phyloP scores from a whole-genome alignment of 139 green algal genomes.

The Chlamydomonas asymmetrica region DNA sequence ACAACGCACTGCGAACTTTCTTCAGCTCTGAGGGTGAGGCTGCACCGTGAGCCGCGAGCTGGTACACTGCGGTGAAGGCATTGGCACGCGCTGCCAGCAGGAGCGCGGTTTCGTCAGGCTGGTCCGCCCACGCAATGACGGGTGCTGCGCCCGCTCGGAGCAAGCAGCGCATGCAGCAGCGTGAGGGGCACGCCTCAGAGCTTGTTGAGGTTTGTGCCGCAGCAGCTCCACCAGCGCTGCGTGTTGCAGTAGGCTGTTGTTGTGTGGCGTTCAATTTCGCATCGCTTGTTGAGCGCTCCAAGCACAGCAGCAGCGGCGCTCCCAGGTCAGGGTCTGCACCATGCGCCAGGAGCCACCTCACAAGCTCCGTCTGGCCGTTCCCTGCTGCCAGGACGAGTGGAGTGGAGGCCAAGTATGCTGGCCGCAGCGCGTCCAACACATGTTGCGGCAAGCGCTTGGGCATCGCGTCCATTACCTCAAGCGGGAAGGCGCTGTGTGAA shows the following conservation, averaged over 20 bases:
- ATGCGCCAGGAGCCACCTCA: constrained; percentile 22
- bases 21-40: constrained; percentile 4
- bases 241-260: too few relatives aligned
- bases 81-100: constrained; percentile 1
- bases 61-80: constrained; percentile 22
- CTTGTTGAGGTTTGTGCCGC: too few relatives aligned
- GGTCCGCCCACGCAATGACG: constrained; percentile 18
- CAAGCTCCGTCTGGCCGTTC: constrained; percentile 28
- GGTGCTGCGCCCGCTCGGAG: constrained; percentile 6
- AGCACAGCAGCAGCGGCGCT: constrained; percentile 24
- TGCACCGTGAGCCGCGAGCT: constrained; percentile 9
- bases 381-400: constrained; percentile 19
- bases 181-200: constrained; percentile 13
- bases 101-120: background rate
- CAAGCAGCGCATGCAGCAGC: constrained; percentile 17
- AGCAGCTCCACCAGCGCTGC: too few relatives aligned
- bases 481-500: constrained; percentile 21
- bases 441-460: constrained; percentile 11
- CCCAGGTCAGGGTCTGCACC: constrained; percentile 21
- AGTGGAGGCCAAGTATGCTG: constrained; percentile 25
- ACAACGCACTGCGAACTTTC: constrained; percentile 7
- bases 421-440: constrained; percentile 14
- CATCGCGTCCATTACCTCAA: constrained; percentile 4
- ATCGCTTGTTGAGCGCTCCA: too few relatives aligned
- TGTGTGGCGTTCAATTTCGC: too few relatives aligned